Evolutionary conservation across 257 asterid genomes (phyloP), one percentile per base, ranked within the genome.

Genomic region (Verbena officinalis): DNA sequence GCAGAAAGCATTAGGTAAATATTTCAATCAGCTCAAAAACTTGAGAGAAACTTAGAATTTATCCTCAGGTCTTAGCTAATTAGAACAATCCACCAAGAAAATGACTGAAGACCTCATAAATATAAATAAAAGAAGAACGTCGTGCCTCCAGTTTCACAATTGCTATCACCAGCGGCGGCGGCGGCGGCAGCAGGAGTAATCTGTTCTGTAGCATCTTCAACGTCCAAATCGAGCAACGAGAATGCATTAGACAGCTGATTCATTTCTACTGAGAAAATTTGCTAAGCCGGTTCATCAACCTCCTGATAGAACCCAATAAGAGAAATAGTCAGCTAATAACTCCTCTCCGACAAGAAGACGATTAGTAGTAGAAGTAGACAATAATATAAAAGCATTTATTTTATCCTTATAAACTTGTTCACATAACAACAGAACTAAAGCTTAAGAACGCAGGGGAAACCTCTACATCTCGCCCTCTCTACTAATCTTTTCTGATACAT

Each of bases 191-290:
- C 40, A 44, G 11, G 40, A 40, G 10, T 36, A 15, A 51, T 55
- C 21, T 65, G 73, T 46, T 44, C 77, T 22, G 31, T 44, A 36
- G 73, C 73, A 72, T 78, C 90, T 19, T 62, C 69, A 27, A 66
- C 83, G 52, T 84, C 90, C 68, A 81, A 52, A 15, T 76, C 77
- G 23, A 84, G 87, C 60, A 79, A 63, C 13, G 90, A 74, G 74
- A 84, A 84, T 10, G 81, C 62, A 57, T 84, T 84, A 19, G 86
- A 55, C 30, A 84, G 77, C 13, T 70, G 74, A 74, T 74, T 39
- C 90, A 84, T 81, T 43, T 69, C 59, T 40, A 15, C 56, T 19
- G 23, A 17, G 17, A 49, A 39, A 20, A 44, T 16, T 31, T 34
- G 38, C n/a, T 34, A 73, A 19, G 59, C 46, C 52, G 22, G 63